These are phyloP conservation scores for Leccinum fallax DNA, from an alignment of 1,284 basidiomycete species.

Conservation along the genomic window DNA sequence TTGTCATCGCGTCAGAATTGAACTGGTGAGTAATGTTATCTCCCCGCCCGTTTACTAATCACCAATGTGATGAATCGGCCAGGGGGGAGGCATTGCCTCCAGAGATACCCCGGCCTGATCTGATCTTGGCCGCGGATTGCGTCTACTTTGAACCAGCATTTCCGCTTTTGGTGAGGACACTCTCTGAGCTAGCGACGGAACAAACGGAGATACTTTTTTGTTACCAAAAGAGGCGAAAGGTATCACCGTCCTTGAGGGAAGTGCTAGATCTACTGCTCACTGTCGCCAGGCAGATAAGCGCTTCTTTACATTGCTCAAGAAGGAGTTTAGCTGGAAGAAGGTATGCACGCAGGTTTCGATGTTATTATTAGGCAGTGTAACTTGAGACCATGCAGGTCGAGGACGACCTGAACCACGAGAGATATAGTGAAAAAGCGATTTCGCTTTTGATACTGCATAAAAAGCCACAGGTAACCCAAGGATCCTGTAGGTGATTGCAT, in stretches of 20 bases:
- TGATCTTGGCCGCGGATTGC: conserved; percentile 89
- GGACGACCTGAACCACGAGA: conserved; percentile 52
- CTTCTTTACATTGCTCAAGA: conserved; percentile 84
- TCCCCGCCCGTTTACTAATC: conserved; percentile 2
- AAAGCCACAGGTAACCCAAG: conserved; percentile 9
- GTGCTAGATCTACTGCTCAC: conserved; percentile 5
- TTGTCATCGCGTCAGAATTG: conserved; percentile 66
- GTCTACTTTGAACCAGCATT: conserved; percentile 97
- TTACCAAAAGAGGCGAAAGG: conserved; percentile 93
- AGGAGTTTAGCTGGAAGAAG: conserved; percentile 79
- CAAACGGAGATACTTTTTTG: conserved; percentile 82
- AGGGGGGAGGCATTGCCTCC: conserved; percentile 59
- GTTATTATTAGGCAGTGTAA: background rate
- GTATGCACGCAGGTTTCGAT: conserved; percentile 37
- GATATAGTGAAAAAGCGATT: conserved; percentile 59
- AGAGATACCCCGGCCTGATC: conserved; percentile 51
- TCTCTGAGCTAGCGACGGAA: conserved; percentile 62
- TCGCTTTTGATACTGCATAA: conserved; percentile 51
- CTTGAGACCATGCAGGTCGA: conserved; percentile 40
- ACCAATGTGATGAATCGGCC: conserved; percentile 6
- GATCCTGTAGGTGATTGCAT: background rate
- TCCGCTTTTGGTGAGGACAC: conserved; percentile 81
- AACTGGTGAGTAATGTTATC: conserved; percentile 62
- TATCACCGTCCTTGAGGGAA: conserved; percentile 28
- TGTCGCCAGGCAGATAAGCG: conserved; percentile 79